Percentiles rank a stretch among this genome's conserved stretches.
Evolutionary conservation across 163 green algal genomes (phyloP).

Genomic region (Scenedesmus sp.): DNA sequence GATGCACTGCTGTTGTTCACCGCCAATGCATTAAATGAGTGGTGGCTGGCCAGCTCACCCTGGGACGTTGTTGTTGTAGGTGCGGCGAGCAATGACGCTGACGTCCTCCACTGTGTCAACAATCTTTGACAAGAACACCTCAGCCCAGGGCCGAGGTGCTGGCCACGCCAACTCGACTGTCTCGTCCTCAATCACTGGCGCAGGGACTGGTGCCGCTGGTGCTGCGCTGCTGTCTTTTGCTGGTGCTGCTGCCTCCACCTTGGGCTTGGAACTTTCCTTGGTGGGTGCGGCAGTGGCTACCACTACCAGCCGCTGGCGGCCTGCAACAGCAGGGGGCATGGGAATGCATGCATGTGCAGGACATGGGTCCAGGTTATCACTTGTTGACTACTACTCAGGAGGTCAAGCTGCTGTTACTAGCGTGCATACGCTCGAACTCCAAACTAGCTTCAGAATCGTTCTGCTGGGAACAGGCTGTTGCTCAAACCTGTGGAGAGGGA

Average conservation of each 20-base stretch:
- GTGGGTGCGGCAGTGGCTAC: conserved; percentile 7
- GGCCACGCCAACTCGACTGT: conserved; percentile 46
- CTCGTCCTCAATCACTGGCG: not conserved
- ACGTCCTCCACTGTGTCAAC: conserved; percentile 59
- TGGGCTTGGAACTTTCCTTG: not conserved
- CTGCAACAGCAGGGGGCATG: not conserved
- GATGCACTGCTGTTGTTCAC: not conserved
- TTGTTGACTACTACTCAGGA: not conserved
- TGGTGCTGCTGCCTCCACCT: not conserved
- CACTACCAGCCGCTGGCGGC: not conserved
- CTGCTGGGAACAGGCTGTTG: not conserved
- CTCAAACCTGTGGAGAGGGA: not conserved
- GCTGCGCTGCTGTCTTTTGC: not conserved
- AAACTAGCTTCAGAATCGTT: not conserved
- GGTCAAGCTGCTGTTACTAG: not conserved
- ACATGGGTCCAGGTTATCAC: not conserved
- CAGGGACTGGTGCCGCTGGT: not conserved
- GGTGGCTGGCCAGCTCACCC: not conserved
- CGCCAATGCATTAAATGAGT: not conserved
- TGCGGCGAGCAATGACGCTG: conserved; percentile 47
- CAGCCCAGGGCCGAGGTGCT: conserved; percentile 17
- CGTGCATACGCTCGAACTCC: not conserved
- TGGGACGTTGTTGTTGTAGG: not conserved
- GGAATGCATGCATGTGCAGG: not conserved
- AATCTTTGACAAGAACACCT: conserved; percentile 55